Evolutionary conservation across 179 eudicot genomes (phyloP).

Genomic region (Silene coronaria): DNA sequence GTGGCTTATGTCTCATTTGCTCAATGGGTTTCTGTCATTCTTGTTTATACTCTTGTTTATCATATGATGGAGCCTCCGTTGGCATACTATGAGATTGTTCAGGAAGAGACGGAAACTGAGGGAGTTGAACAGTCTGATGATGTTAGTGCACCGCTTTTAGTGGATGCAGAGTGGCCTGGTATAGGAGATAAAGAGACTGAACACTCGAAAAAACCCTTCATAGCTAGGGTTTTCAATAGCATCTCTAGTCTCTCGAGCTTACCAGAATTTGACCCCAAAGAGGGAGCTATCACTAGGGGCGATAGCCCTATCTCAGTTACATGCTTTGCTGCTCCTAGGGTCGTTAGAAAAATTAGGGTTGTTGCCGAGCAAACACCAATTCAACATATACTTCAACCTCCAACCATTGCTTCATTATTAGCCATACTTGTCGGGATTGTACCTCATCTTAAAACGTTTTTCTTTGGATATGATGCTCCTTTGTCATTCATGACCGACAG

Average conservation of each 20-base stretch:
- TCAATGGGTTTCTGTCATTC: constrained; percentile 83
- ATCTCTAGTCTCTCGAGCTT: constrained; percentile 37
- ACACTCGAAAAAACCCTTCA: constrained; percentile 62
- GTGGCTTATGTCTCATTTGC: constrained; percentile 82
- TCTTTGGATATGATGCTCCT: constrained; percentile 62
- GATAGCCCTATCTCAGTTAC: constrained; percentile 51
- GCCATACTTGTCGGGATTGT: constrained; percentile 63
- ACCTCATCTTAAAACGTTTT: constrained; percentile 53
- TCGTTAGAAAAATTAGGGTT: constrained; percentile 56
- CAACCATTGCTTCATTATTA: constrained; percentile 64
- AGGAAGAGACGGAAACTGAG: constrained; percentile 42
- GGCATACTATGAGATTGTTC: constrained; percentile 59
- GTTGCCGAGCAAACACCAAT: constrained; percentile 75
- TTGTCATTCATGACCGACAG: constrained; percentile 57
- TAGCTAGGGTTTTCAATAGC: constrained; percentile 50
- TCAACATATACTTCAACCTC: constrained; percentile 66
- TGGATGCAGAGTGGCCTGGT: constrained; percentile 91
- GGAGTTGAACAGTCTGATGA: constrained; percentile 29
- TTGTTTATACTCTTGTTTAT: constrained; percentile 77
- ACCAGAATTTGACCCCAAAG: constrained; percentile 40
- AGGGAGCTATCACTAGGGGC: constrained; percentile 33
- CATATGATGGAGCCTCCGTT: constrained; percentile 94
- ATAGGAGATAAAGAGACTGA: constrained; percentile 68
- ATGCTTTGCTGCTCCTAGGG: constrained; percentile 68
- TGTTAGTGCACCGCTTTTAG: constrained; percentile 70